phyloP scores from a whole-genome alignment of 495 filamentous ascomycete genomes.

The Penicilliopsis zonata region DNA sequence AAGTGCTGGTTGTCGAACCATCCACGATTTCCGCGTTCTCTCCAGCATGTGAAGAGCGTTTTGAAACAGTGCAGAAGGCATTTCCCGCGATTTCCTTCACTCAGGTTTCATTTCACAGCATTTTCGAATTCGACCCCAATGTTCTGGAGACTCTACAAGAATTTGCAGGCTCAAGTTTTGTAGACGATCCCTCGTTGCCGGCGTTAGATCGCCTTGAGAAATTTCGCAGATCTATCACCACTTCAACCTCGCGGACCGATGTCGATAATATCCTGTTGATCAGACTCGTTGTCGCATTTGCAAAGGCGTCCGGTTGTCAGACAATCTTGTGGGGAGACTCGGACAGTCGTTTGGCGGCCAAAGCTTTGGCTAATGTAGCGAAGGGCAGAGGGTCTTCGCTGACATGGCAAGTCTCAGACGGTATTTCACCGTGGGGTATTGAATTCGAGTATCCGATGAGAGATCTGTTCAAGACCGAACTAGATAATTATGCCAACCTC shows the following conservation, averaged over 20 bases:
- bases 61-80: conserved; percentile 23
- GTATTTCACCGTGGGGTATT: conserved; percentile 45
- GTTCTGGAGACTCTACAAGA: conserved; percentile 16
- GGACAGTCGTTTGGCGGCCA: conserved; percentile 78
- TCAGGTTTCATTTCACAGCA: conserved; percentile 42
- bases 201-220: conserved; percentile 34
- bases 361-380: conserved; percentile 73
- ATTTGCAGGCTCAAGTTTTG: conserved; percentile 14
- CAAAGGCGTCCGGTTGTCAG: conserved; percentile 45
- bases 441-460: conserved; percentile 61
- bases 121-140: conserved; percentile 33
- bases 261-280: conserved; percentile 57
- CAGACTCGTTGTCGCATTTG: conserved; percentile 53
- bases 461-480: conserved; percentile 71
- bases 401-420: conserved; percentile 72
- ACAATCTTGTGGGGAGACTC: conserved; percentile 73
- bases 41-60: conserved; percentile 15
- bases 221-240: conserved; percentile 47
- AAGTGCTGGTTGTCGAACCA: conserved; percentile 55
- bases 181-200: conserved; percentile 17
- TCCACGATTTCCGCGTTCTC: conserved; percentile 21
- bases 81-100: conserved; percentile 52
- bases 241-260: conserved; percentile 65
- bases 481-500: conserved; percentile 48
- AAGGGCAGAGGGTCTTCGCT: conserved; percentile 79